Base-by-base conservation (phyloP, 352 stramenopile species). In the Globisporangium nodosum region DNA sequence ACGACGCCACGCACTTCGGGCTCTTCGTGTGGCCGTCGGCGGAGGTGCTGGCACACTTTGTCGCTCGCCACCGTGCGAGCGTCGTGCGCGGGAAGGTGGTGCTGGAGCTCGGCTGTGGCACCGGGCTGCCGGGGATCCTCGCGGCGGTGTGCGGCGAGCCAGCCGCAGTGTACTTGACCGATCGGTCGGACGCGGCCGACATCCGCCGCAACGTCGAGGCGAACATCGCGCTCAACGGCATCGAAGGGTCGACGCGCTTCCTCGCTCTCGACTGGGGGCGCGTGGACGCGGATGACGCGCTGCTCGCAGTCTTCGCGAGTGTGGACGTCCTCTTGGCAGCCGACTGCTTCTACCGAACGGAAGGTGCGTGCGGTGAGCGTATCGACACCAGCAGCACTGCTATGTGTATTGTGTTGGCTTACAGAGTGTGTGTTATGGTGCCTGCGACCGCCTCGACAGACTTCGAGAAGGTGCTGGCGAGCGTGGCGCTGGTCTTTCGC, bases 381-480 rank as follows among this genome's bases (percentile, higher is more conserved):
- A 37, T 1, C 8, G 21, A 5, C 3, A 49, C 1, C 30, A 27
- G n/a, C 21, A 49, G 16, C 6, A 3, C 31, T 27, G 24, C 33
- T 37, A 37, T 37, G 33, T 37, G 9, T 37, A n/a, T n/a, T 15
- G 52, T 35, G n/a, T 2, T 24, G 37, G 3, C 31, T 5, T 47
- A 3, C 20, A 40, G 21, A 21, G 46, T 48, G 40, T 5, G 24
- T 20, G 11, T 56, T 7, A 35, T 31, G 35, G 35, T 16, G 12
- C 35, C 0, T 40, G 35, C 12, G 35, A 40, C 35, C 35, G 4
- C 8, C 35, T 15, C 39, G 13, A 42, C 21, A 90, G 80, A 87
- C 64, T 88, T 90, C 57, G 80, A 90, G 31, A 85, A 82, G 35
- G 77, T 87, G 27, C 43, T 90, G 5, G 74, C 74, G n/a, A 90